Conservation (phyloP, 768 basidiomycete species). For the Auriculariales sp. region DNA sequence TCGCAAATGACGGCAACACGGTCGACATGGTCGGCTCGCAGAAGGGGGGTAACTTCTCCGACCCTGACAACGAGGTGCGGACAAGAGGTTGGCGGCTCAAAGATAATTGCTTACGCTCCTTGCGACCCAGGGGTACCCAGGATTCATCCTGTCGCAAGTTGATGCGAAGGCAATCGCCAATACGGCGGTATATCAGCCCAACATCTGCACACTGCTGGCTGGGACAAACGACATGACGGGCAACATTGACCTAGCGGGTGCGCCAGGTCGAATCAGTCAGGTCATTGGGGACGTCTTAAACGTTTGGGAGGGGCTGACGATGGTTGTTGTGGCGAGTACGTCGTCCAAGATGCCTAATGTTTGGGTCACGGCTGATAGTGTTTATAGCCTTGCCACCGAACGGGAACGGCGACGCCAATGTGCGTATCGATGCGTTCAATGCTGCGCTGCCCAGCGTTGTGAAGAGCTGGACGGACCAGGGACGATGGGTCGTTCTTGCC, state of each 20-base stretch:
- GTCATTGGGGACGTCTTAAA: neutral
- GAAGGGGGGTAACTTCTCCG: neutral
- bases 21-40: slow-evolving; percentile 1
- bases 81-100: too few species aligned
- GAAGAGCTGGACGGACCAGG: neutral
- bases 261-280: neutral
- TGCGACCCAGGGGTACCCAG: too few species aligned
- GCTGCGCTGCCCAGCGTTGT: neutral
- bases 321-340: neutral
- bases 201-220: neutral
- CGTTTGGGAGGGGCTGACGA: neutral
- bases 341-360: too few species aligned
- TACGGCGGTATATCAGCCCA: neutral
- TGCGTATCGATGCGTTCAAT: neutral
- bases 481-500: neutral
- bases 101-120: too few species aligned
- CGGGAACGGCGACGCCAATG: neutral
- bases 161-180: neutral
- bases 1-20: neutral
- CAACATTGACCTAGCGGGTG: neutral
- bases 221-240: neutral
- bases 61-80: neutral
- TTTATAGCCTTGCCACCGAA: neutral
- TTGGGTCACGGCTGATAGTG: too few species aligned
- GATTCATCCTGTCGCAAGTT: neutral